Percentiles rank a stretch among this genome's conserved stretches.
Evolutionary conservation across 306 rosid genomes (phyloP).

Genomic region (Cyclanthera cordifolia): DNA sequence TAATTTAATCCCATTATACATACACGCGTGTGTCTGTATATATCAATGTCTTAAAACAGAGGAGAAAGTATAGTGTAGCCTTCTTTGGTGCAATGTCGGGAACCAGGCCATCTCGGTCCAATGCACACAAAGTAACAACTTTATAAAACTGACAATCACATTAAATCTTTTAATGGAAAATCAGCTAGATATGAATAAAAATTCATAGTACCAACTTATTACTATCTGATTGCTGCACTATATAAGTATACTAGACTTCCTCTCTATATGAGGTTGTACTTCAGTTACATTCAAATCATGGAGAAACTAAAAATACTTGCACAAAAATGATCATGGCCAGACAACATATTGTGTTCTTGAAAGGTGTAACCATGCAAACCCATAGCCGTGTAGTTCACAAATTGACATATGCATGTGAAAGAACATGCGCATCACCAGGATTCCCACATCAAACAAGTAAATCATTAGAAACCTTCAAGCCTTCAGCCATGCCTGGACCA

Average conservation of each 20-base stretch:
- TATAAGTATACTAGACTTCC: neutral
- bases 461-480: slow-evolving; percentile 55
- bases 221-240: neutral
- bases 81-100: neutral
- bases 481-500: slow-evolving; percentile 87
- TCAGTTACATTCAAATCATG: neutral
- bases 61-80: neutral
- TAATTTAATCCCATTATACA: neutral
- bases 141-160: neutral
- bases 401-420: slow-evolving; percentile 5
- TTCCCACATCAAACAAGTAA: slow-evolving; percentile 11
- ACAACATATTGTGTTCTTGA: neutral
- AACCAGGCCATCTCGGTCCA: neutral
- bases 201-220: too few species aligned
- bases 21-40: too few species aligned
- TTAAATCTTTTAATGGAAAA: neutral
- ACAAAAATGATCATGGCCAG: neutral
- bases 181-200: neutral
- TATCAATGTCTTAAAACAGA: neutral
- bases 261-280: neutral
- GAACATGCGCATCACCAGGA: slow-evolving; percentile 18
- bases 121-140: slow-evolving; percentile 1
- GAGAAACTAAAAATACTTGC: neutral
- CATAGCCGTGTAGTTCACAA: neutral
- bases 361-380: neutral